A percentile compares a stretch with the other conserved stretches of the same genome.
These are phyloP conservation scores for Capsicum chinense DNA, from an alignment of 257 asterid genomes.

Conservation along the genomic window DNA sequence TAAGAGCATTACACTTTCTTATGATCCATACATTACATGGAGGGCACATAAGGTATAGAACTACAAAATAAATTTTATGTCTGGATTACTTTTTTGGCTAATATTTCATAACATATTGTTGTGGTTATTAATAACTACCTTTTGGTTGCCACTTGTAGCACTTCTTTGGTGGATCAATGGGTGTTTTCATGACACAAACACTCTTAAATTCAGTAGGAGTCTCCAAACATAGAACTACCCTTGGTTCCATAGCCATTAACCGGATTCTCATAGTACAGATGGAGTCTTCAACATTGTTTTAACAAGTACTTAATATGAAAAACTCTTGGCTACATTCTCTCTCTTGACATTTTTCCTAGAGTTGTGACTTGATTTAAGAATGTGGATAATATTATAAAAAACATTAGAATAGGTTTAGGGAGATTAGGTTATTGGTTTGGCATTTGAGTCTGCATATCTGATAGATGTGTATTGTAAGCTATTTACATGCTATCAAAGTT, in stretches of 20 bases:
- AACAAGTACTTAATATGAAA: background rate
- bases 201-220: slow-evolving; percentile 88
- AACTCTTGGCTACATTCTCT: background rate
- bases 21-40: slow-evolving; percentile 99
- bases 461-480: slow-evolving; percentile 23
- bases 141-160: slow-evolving; percentile 57
- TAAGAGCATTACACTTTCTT: slow-evolving; percentile 81
- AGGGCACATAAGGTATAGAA: slow-evolving; percentile 86
- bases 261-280: slow-evolving; percentile 93
- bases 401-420: background rate
- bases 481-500: background rate
- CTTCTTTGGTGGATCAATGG: slow-evolving; percentile 99
- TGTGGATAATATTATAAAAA: background rate
- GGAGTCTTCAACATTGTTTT: slow-evolving; percentile 14
- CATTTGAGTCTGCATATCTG: slow-evolving; percentile 9
- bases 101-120: background rate
- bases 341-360: background rate
- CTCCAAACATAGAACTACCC: slow-evolving; percentile 59
- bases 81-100: background rate
- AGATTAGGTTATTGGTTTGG: background rate
- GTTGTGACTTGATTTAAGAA: slow-evolving; percentile 2
- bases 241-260: slow-evolving; percentile 94
- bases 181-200: slow-evolving; percentile 95
- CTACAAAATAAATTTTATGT: slow-evolving; percentile 1
- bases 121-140: slow-evolving; percentile 23